phyloP scores from a whole-genome alignment of 2,329 filamentous ascomycete species.

The Alternaria infectoria region DNA sequence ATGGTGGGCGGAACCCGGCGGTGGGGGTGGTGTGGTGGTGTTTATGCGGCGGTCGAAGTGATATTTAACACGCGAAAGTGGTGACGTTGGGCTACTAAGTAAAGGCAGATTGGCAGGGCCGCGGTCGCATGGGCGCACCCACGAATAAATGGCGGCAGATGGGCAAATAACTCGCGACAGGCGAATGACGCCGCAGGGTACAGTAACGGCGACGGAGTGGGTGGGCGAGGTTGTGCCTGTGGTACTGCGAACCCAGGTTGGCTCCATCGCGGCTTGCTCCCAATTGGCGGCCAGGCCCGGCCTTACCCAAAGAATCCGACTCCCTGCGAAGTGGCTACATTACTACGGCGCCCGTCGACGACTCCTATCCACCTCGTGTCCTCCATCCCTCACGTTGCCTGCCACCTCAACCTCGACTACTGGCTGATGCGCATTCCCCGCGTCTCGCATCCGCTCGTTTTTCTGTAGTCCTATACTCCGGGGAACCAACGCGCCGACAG shows the following conservation, averaged over 20 bases:
- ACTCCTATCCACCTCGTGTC: slow-evolving; percentile 9
- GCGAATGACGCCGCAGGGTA: background rate
- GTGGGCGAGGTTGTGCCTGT: slow-evolving; percentile 8
- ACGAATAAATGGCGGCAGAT: background rate
- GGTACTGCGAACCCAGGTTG: background rate
- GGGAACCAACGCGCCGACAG: slow-evolving; percentile 3
- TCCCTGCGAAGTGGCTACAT: background rate
- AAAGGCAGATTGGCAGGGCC: background rate
- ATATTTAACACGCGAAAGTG: slow-evolving; percentile 13
- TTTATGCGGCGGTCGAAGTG: background rate
- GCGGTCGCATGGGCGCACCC: slow-evolving; percentile 4
- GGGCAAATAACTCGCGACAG: background rate
- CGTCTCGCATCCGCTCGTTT: slow-evolving; percentile 16
- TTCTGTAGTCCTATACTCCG: background rate
- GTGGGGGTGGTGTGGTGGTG: slow-evolving; percentile 5
- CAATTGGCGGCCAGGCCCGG: slow-evolving; percentile 15
- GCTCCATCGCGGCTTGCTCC: background rate
- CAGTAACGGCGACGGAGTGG: background rate
- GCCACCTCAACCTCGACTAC: background rate
- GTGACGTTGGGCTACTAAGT: slow-evolving; percentile 26
- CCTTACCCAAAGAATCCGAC: background rate
- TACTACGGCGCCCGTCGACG: slow-evolving; percentile 9
- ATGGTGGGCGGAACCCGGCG: slow-evolving; percentile 55
- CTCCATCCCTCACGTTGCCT: background rate
- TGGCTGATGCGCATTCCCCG: slow-evolving; percentile 14